Conservation (phyloP, 208 protist species). For the Leishmania lainsoni region DNA sequence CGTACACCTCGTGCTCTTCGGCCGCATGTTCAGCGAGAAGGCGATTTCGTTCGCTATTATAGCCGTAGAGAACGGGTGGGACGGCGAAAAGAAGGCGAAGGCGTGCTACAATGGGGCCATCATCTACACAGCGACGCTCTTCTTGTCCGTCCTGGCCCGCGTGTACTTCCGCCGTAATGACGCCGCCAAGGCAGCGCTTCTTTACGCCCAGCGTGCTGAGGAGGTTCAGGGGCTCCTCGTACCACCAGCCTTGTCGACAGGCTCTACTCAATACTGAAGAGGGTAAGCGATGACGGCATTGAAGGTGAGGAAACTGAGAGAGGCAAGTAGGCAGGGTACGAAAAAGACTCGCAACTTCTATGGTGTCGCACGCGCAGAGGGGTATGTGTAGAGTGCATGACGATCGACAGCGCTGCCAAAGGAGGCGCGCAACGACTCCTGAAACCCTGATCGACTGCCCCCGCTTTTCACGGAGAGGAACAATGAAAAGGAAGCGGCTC, state of each 20-base stretch:
- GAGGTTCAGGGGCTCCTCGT: conserved; percentile 46
- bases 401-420: neutral
- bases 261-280: conserved; percentile 7
- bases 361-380: neutral
- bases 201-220: conserved; percentile 46
- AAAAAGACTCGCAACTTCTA: neutral
- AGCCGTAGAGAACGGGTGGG: conserved; percentile 72
- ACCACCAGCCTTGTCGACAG: conserved; percentile 14
- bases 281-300: neutral
- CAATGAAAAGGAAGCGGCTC: neutral
- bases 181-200: conserved; percentile 43
- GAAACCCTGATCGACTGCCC: neutral
- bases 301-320: neutral
- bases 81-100: conserved; percentile 75
- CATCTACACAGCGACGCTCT: conserved; percentile 76
- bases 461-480: neutral
- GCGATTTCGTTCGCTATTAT: conserved; percentile 80
- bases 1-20: conserved; percentile 82
- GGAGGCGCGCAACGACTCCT: neutral
- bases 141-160: conserved; percentile 72
- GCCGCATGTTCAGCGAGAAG: conserved; percentile 70
- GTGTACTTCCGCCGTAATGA: conserved; percentile 77
- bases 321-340: no score
- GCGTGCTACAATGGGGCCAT: conserved; percentile 88
- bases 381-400: neutral